Evolutionary conservation across 371 early-diverging fungal species (phyloP).

Genomic region (Syncephalastrum monosporum): DNA sequence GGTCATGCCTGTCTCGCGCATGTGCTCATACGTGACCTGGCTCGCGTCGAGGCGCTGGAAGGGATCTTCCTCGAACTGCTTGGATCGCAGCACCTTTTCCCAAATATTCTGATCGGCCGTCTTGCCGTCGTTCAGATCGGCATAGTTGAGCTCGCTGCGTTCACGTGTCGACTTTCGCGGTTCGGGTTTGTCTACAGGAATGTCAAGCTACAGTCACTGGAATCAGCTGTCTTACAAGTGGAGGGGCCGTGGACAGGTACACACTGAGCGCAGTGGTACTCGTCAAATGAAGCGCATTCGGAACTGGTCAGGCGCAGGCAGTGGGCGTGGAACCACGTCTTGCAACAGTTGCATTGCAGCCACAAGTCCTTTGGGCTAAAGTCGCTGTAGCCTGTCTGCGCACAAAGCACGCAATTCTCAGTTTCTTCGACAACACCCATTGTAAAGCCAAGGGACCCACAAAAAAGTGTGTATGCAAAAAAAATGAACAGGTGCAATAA

Average conservation of each 20-base stretch:
- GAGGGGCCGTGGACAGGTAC: conserved; percentile 55
- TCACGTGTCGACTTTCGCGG: conserved; percentile 60
- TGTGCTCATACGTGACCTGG: conserved; percentile 53
- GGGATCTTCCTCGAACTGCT: conserved; percentile 54
- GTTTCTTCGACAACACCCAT: too few relatives aligned
- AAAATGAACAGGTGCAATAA: too few relatives aligned
- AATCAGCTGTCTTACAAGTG: conserved; percentile 37
- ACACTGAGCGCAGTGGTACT: conserved; percentile 68
- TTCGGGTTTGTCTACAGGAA: conserved; percentile 26
- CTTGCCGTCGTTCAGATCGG: conserved; percentile 68
- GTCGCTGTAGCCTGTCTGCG: too few relatives aligned
- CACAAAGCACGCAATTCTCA: too few relatives aligned
- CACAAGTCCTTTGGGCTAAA: conserved; percentile 30
- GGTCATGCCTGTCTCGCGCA: conserved; percentile 55
- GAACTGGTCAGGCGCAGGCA: conserved; percentile 58
- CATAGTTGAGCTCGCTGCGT: conserved; percentile 64
- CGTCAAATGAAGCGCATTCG: conserved; percentile 61
- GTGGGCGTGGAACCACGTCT: conserved; percentile 65
- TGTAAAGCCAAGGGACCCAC: too few relatives aligned
- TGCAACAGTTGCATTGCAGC: conserved; percentile 72
- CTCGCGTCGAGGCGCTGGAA: conserved; percentile 58
- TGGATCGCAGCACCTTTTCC: conserved; percentile 55
- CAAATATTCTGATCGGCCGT: conserved; percentile 68
- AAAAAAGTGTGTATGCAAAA: too few relatives aligned
- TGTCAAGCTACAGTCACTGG: neutral